A percentile compares a stretch with the other conserved stretches of the same genome.
Conservation (phyloP, 768 basidiomycete species). For the Tricholoma bakamatsutake region DNA sequence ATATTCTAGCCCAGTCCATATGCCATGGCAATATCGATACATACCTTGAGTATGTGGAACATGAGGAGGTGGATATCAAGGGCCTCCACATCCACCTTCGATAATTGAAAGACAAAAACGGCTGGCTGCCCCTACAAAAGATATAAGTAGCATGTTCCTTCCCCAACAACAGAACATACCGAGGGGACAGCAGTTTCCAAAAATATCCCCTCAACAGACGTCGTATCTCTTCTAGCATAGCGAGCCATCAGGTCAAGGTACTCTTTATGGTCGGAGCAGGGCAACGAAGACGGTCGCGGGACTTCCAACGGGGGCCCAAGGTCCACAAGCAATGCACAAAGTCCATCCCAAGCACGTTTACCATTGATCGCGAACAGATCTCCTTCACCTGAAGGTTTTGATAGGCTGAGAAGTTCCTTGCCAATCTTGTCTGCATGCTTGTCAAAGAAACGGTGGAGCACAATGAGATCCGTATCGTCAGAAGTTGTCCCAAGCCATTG, state of each 20-base stretch:
- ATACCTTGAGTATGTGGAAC: constrained; percentile 72
- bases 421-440: constrained; percentile 85
- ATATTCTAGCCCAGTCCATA: not conserved
- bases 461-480: constrained; percentile 79
- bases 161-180: constrained; percentile 26
- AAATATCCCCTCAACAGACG: constrained; percentile 64
- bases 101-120: constrained; percentile 59
- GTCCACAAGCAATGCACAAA: constrained; percentile 77
- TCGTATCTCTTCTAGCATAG: constrained; percentile 52
- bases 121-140: constrained; percentile 36
- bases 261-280: constrained; percentile 51
- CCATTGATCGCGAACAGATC: constrained; percentile 53
- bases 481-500: constrained; percentile 73
- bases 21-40: constrained; percentile 6
- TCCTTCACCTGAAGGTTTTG: constrained; percentile 52
- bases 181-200: constrained; percentile 42
- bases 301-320: constrained; percentile 64
- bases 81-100: constrained; percentile 71
- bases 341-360: constrained; percentile 78
- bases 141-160: not conserved
- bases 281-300: constrained; percentile 48
- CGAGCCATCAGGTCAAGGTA: constrained; percentile 65
- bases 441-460: constrained; percentile 79
- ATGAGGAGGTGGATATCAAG: constrained; percentile 75
- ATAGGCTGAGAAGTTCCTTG: constrained; percentile 73